Evolutionary conservation across 2,329 filamentous ascomycete genomes (phyloP).

Genomic region (Fusarium piperis): DNA sequence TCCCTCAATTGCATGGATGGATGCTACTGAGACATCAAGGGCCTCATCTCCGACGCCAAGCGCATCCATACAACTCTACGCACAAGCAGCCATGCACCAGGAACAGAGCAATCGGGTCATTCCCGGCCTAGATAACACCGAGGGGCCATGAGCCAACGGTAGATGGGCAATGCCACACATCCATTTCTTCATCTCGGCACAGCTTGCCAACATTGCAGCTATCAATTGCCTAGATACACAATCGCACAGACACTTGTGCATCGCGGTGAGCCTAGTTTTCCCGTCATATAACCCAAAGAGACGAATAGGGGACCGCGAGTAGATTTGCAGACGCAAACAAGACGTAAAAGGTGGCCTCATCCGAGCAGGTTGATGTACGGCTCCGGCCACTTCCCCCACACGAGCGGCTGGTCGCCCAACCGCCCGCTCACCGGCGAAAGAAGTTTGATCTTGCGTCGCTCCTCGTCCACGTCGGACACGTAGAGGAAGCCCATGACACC

Average conservation of each 20-base stretch:
- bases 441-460: constrained; percentile 81
- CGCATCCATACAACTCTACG: background rate
- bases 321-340: background rate
- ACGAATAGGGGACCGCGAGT: background rate
- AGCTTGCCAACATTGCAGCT: background rate
- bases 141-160: background rate
- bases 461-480: constrained; percentile 89
- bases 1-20: background rate
- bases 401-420: constrained; percentile 80
- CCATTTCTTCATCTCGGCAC: background rate
- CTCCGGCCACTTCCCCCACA: constrained; percentile 90
- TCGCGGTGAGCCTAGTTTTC: background rate
- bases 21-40: background rate
- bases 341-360: constrained; percentile 27
- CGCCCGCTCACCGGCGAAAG: constrained; percentile 85
- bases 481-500: constrained; percentile 94
- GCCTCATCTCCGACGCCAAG: background rate
- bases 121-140: background rate
- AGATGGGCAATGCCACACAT: background rate
- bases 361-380: constrained; percentile 81
- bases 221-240: background rate
- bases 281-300: background rate
- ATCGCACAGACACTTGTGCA: background rate
- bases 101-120: background rate
- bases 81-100: background rate